Base-by-base conservation (phyloP, 129 eudicot genomes). In the Flaveria trinervia region DNA sequence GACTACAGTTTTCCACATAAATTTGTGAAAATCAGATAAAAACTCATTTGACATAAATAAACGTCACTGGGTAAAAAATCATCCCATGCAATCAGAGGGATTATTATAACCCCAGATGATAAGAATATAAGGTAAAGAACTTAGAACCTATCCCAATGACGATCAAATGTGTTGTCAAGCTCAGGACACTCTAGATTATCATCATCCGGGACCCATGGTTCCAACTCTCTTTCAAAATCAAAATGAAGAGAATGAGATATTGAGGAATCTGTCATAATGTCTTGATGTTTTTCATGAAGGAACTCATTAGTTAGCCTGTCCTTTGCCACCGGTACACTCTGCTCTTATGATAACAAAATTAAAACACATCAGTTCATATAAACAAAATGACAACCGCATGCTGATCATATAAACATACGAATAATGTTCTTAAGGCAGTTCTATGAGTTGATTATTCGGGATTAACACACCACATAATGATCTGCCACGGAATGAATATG, bases 171-270 rank as follows among this genome's bases (percentile, higher is more conserved):
- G 61, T 85, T 87, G 48, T 93, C 98, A 74, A 93, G 79, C 60
- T 90, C 97, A 51, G 97, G 85, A 71, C 83, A 81, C 14, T 78
- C 89, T 44, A 88, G 83, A 81, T 72, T 86, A 84, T 83, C 87
- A 76, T 86, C 90, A 79, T 93, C 97, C 20, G 98, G 98, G 67
- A 90, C 89, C 98, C 98, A 93, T 20, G 84, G 96, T 74, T 76
- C 92, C 81, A 93, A 68, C 75, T 90, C 92, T 71, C 98, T 84
- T 76, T 83, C 97, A 79, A 80, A 76, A 2, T 90, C 96, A 77
- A 78, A 85, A 82, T 83, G 91, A 16, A 83, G 82, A 56, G 92
- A 85, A 12, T 83, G 92, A 33, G 98, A 90, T 80, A 93, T 90
- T 30, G 60, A 77, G 65, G 98, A 90, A 79, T 93, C 98, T 76